Percentiles rank a stretch among this genome's conserved stretches.
Evolutionary conservation across 139 green algal species (phyloP).

Genomic region (Micromonas pusilla): DNA sequence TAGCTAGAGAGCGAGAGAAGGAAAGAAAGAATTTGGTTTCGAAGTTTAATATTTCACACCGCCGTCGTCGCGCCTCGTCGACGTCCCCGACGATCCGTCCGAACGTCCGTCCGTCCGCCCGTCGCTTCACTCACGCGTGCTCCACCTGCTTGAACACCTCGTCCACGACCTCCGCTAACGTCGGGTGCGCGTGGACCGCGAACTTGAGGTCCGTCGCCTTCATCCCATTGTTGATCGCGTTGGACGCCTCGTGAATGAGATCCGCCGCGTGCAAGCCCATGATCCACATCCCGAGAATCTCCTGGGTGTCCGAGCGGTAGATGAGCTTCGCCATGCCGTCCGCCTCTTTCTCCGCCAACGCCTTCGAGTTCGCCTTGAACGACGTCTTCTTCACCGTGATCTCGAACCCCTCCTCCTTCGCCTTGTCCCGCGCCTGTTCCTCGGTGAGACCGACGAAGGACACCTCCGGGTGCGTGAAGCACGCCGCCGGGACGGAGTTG

Average conservation of each 20-base stretch:
- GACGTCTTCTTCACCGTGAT: slow-evolving; percentile 88
- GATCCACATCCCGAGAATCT: slow-evolving; percentile 82
- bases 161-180: slow-evolving; percentile 91
- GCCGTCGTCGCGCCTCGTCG: neutral
- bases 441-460: slow-evolving; percentile 93
- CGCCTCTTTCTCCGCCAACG: slow-evolving; percentile 91
- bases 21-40: neutral
- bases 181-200: slow-evolving; percentile 96
- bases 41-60: neutral
- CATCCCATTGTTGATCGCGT: slow-evolving; percentile 83
- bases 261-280: slow-evolving; percentile 91
- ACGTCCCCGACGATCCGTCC: no score
- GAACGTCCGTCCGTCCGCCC: neutral
- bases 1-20: neutral
- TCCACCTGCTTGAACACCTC: slow-evolving; percentile 55
- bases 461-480: slow-evolving; percentile 98
- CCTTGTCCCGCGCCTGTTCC: slow-evolving; percentile 79
- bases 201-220: slow-evolving; percentile 95
- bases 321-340: slow-evolving; percentile 97
- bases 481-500: slow-evolving; percentile 83
- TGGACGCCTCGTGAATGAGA: slow-evolving; percentile 98
- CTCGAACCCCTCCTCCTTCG: slow-evolving; percentile 80
- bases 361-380: slow-evolving; percentile 98
- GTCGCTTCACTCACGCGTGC: no score
- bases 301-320: slow-evolving; percentile 81